Conservation (phyloP, 2,329 filamentous ascomycete species). For the Trichoderma sp. region DNA sequence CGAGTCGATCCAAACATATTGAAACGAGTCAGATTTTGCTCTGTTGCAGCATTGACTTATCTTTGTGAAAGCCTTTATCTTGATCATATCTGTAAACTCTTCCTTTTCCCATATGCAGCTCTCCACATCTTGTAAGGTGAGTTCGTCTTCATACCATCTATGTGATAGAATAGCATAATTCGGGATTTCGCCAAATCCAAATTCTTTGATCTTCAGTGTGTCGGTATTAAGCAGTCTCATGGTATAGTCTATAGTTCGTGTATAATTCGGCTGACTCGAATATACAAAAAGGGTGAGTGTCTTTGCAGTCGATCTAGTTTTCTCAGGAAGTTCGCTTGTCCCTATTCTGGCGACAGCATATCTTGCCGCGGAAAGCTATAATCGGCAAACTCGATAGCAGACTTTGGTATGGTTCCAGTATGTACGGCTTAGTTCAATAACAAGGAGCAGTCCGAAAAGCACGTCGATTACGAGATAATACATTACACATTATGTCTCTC, state of each 20-base stretch:
- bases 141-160: neutral
- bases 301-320: neutral
- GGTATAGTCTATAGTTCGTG: neutral
- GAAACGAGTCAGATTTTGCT: neutral
- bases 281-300: neutral
- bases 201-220: neutral
- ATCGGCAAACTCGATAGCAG: neutral
- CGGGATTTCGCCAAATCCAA: neutral
- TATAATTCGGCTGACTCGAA: neutral
- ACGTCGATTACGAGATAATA: too few species aligned
- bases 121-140: neutral
- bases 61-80: neutral
- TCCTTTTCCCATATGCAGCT: neutral
- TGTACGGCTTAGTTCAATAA: neutral
- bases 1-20: neutral
- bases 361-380: neutral
- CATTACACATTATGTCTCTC: neutral
- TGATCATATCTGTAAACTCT: neutral
- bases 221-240: neutral
- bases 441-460: neutral
- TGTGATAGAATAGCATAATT: conserved; percentile 4
- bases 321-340: neutral
- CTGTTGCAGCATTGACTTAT: neutral
- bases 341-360: neutral
- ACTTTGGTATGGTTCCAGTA: neutral